Conservation (phyloP, 768 basidiomycete genomes). For the Lactifluus subvellereus region DNA sequence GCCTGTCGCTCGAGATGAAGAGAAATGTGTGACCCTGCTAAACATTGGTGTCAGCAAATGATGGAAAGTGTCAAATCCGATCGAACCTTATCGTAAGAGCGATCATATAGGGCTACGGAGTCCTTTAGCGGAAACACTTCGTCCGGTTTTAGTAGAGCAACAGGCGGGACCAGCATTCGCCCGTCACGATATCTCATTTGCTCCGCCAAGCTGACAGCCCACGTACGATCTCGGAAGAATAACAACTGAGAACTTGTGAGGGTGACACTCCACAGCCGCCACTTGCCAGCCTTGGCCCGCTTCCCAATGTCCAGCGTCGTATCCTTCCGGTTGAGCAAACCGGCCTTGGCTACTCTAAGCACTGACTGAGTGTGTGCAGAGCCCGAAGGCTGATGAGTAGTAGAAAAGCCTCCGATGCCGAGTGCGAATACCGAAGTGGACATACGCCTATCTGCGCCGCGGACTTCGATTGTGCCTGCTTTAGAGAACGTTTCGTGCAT, state of each 20-base stretch:
- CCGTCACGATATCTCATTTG: constrained; percentile 36
- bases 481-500: constrained; percentile 59
- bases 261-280: constrained; percentile 80
- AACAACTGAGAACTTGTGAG: constrained; percentile 88
- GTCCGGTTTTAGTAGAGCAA: constrained; percentile 64
- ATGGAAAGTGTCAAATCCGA: background rate
- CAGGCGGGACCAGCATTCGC: constrained; percentile 36
- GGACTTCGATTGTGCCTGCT: constrained; percentile 54
- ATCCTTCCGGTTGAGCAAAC: constrained; percentile 75
- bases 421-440: constrained; percentile 39
- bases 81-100: constrained; percentile 67
- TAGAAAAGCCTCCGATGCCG: constrained; percentile 34
- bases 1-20: constrained; percentile 67
- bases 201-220: constrained; percentile 43
- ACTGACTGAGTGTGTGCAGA: constrained; percentile 32
- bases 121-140: constrained; percentile 76
- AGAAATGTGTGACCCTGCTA: constrained; percentile 56
- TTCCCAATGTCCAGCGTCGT: constrained; percentile 72
- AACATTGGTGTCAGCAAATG: background rate
- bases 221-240: constrained; percentile 73
- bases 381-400: constrained; percentile 30
- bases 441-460: constrained; percentile 34
- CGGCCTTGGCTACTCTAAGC: constrained; percentile 75
- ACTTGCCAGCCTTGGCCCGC: constrained; percentile 73
- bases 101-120: constrained; percentile 75